Conservation (phyloP, 202 grass and related monocot genomes). For the Dendrocalamus latiflorus region DNA sequence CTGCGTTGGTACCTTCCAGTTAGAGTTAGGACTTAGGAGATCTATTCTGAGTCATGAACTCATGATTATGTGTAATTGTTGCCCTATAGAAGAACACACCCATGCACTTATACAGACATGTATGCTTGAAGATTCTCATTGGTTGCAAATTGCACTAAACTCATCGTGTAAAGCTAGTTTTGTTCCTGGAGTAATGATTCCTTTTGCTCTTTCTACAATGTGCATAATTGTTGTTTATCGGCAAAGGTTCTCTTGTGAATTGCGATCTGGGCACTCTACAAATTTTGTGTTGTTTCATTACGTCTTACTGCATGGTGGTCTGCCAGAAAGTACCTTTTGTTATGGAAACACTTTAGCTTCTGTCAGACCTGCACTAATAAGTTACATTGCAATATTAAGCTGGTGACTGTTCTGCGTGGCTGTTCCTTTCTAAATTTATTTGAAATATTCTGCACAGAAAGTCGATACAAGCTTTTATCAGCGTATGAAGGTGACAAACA, state of each 20-base stretch:
- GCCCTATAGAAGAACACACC: background rate
- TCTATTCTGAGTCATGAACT: constrained; percentile 7
- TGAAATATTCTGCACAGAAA: constrained; percentile 39
- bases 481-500: constrained; percentile 75
- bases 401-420: background rate
- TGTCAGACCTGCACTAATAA: background rate
- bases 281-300: background rate
- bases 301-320: background rate
- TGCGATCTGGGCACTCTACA: background rate
- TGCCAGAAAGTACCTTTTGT: background rate
- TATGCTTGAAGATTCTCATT: no score
- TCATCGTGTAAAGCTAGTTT: no score
- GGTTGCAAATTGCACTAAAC: no score
- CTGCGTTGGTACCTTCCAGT: background rate
- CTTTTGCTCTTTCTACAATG: no score
- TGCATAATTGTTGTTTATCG: background rate
- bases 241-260: background rate
- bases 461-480: constrained; percentile 62
- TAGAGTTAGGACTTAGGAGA: background rate
- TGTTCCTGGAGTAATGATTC: no score
- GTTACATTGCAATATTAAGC: background rate
- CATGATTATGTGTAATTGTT: background rate
- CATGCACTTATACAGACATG: no score
- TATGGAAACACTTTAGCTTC: background rate
- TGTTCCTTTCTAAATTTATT: constrained; percentile 8